phyloP scores from a whole-genome alignment of 768 basidiomycete species.

The Amyloporia xantha region DNA sequence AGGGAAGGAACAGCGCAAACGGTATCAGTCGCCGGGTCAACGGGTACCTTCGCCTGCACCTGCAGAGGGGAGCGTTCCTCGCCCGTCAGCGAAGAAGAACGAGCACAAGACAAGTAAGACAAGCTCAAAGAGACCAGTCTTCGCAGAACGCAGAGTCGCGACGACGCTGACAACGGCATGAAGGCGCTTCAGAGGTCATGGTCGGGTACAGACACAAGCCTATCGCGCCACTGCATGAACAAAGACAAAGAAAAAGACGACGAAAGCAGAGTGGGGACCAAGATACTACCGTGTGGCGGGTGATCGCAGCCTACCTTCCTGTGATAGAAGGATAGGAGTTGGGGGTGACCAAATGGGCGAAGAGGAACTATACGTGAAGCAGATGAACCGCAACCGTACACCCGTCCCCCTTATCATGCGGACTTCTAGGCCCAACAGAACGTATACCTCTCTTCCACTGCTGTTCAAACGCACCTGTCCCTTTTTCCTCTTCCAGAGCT shows the following conservation, averaged over 20 bases:
- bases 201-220: slow-evolving; percentile 12
- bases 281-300: slow-evolving; percentile 32
- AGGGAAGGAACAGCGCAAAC: slow-evolving; percentile 10
- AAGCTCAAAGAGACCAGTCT: slow-evolving; percentile 26
- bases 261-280: slow-evolving; percentile 16
- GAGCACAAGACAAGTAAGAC: slow-evolving; percentile 8
- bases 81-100: slow-evolving; percentile 22
- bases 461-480: slow-evolving; percentile 14
- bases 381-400: slow-evolving; percentile 11
- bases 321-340: slow-evolving; percentile 34
- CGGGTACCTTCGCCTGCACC: slow-evolving; percentile 7
- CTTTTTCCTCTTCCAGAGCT: slow-evolving; percentile 6
- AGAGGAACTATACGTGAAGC: slow-evolving; percentile 11
- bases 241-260: background rate
- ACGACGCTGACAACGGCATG: background rate
- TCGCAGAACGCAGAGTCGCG: slow-evolving; percentile 18
- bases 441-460: slow-evolving; percentile 8
- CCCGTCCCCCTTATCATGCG: slow-evolving; percentile 10
- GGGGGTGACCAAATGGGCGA: slow-evolving; percentile 28
- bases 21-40: slow-evolving; percentile 15
- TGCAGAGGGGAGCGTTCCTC: slow-evolving; percentile 6
- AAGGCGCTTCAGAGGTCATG: slow-evolving; percentile 6
- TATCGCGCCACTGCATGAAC: slow-evolving; percentile 9
- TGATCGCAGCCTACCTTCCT: slow-evolving; percentile 34
- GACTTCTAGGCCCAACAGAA: slow-evolving; percentile 10